A percentile compares a stretch with the other conserved stretches of the same genome.
These are phyloP conservation scores for Rhizophagus prolifer DNA, from an alignment of 192 early-diverging fungal species.

Conservation along the genomic window DNA sequence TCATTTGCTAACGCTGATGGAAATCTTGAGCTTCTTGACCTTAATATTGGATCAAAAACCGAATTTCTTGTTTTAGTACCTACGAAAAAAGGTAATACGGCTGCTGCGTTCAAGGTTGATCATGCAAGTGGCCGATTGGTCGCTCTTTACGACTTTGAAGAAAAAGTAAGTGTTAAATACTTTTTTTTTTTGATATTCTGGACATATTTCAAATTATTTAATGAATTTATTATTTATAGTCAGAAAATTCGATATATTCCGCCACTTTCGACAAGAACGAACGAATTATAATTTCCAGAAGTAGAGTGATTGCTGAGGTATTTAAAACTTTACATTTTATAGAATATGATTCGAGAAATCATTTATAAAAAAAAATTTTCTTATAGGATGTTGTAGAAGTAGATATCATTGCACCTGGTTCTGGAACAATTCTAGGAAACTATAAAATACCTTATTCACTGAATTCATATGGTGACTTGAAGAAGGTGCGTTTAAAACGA, in stretches of 20 bases:
- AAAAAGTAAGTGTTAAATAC: conserved; percentile 3
- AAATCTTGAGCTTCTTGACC: conserved; percentile 34
- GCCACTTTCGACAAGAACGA: conserved; percentile 13
- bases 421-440: background rate
- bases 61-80: conserved; percentile 23
- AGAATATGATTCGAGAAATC: background rate
- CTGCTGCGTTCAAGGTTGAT: conserved; percentile 25
- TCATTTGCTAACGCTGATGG: conserved; percentile 17
- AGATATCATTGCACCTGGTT: conserved; percentile 8
- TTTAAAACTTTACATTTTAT: background rate
- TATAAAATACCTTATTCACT: conserved; percentile 8
- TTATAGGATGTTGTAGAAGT: background rate
- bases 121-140: background rate
- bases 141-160: conserved; percentile 19
- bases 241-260: conserved; percentile 17
- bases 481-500: conserved; percentile 3
- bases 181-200: background rate
- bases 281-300: conserved; percentile 15
- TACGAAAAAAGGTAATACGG: conserved; percentile 9
- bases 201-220: background rate
- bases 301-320: background rate
- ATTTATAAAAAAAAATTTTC: background rate
- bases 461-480: background rate
- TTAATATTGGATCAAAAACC: conserved; percentile 18
- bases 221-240: conserved; percentile 1